These are phyloP conservation scores for Entelexis sorbosivorans DNA, from an alignment of 1,139 yeast genomes.

Conservation along the genomic window DNA sequence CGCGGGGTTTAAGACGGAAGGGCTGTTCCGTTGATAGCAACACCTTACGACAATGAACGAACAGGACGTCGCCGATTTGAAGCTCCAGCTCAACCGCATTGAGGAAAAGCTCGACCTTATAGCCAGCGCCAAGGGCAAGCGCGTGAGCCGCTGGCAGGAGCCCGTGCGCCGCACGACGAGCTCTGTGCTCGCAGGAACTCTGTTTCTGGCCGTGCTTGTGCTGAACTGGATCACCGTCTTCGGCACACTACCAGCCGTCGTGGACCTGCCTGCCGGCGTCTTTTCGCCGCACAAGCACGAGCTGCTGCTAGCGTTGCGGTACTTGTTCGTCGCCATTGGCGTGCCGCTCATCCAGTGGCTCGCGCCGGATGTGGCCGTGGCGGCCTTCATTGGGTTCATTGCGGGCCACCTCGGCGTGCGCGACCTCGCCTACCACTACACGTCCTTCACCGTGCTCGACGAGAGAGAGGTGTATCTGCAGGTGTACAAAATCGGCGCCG, in stretches of 20 bases:
- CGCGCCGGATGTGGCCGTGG: neutral
- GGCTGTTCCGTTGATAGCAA: neutral
- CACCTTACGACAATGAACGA: neutral
- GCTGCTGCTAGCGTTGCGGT: slow-evolving; percentile 1
- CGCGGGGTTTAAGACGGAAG: neutral
- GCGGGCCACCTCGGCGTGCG: slow-evolving; percentile 1
- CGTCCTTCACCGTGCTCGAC: neutral
- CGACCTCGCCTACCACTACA: neutral
- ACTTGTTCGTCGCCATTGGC: neutral
- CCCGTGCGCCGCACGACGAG: neutral
- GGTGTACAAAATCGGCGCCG: neutral
- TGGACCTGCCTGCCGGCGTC: neutral
- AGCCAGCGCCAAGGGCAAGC: neutral
- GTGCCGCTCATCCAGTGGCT: slow-evolving; percentile 1
- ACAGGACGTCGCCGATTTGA: neutral
- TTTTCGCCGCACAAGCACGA: neutral
- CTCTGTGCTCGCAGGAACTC: neutral
- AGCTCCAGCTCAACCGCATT: slow-evolving; percentile 6
- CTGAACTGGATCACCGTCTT: slow-evolving; percentile 1
- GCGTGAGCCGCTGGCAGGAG: neutral
- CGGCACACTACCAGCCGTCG: neutral
- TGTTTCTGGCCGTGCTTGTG: neutral
- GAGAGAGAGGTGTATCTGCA: neutral
- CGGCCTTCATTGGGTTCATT: neutral
- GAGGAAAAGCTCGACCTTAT: slow-evolving; percentile 3